Conservation (phyloP, 805 yeast species). For the Lachancea thermotolerans region DNA sequence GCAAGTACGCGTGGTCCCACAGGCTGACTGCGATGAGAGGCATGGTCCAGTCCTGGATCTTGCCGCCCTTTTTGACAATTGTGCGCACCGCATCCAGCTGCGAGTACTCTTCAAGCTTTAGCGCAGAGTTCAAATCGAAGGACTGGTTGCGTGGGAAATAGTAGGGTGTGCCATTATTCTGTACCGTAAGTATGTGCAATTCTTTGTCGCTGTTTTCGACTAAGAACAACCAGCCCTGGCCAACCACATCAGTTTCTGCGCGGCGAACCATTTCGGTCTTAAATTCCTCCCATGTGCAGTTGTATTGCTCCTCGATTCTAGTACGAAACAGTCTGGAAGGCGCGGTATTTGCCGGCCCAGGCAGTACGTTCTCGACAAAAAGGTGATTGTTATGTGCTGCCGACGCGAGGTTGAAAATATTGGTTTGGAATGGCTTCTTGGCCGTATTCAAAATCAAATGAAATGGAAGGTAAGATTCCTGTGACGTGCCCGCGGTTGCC, state of each 20-base stretch:
- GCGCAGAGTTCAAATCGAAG: conserved; percentile 69
- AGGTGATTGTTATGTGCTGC: conserved; percentile 91
- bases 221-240: conserved; percentile 73
- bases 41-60: conserved; percentile 53
- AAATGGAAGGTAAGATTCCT: conserved; percentile 70
- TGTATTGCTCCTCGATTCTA: conserved; percentile 32
- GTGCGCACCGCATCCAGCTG: conserved; percentile 38
- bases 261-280: conserved; percentile 42
- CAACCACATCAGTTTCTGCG: conserved; percentile 40
- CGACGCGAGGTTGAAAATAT: conserved; percentile 78
- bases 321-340: conserved; percentile 34
- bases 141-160: conserved; percentile 61
- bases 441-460: conserved; percentile 64
- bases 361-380: conserved; percentile 54
- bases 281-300: conserved; percentile 40
- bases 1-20: conserved; percentile 85
- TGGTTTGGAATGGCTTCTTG: conserved; percentile 55
- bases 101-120: conserved; percentile 48
- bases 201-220: conserved; percentile 60
- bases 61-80: conserved; percentile 29
- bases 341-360: conserved; percentile 15
- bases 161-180: conserved; percentile 77
- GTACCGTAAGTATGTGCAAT: conserved; percentile 46
- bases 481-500: conserved; percentile 69
- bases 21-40: conserved; percentile 64